phyloP scores from a whole-genome alignment of 2,329 filamentous ascomycete species.

The Paecilomyces formosus region DNA sequence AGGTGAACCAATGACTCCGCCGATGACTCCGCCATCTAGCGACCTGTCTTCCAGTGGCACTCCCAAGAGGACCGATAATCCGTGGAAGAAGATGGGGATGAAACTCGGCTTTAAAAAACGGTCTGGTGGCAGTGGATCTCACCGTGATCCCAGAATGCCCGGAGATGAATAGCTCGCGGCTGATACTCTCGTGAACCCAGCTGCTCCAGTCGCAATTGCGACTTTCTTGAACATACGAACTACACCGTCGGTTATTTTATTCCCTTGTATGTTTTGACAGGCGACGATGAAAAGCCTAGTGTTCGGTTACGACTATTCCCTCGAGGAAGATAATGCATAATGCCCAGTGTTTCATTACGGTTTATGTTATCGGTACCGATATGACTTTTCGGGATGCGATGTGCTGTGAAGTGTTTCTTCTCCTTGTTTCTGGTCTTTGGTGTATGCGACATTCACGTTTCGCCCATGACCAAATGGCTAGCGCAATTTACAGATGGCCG shows the following conservation, averaged over 20 bases:
- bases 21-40: slow-evolving; percentile 43
- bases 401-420: not conserved
- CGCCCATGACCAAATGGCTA: not conserved
- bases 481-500: not conserved
- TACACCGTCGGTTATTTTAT: not conserved
- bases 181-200: not conserved
- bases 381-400: not conserved
- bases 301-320: not conserved
- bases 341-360: not conserved
- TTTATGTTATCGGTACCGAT: not conserved
- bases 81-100: slow-evolving; percentile 48
- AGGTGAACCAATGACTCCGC: slow-evolving; percentile 43
- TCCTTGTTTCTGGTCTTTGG: not conserved
- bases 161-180: not conserved
- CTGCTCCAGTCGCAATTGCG: not conserved
- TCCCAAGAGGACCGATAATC: slow-evolving; percentile 39
- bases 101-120: slow-evolving; percentile 40
- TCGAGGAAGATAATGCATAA: not conserved
- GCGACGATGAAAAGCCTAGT: not conserved
- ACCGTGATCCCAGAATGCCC: not conserved
- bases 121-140: slow-evolving; percentile 11
- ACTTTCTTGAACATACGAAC: not conserved
- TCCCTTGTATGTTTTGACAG: not conserved
- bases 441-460: not conserved
- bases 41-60: slow-evolving; percentile 27